phyloP scores from a whole-genome alignment of 192 early-diverging fungal genomes.

The Coemansia sp. region DNA sequence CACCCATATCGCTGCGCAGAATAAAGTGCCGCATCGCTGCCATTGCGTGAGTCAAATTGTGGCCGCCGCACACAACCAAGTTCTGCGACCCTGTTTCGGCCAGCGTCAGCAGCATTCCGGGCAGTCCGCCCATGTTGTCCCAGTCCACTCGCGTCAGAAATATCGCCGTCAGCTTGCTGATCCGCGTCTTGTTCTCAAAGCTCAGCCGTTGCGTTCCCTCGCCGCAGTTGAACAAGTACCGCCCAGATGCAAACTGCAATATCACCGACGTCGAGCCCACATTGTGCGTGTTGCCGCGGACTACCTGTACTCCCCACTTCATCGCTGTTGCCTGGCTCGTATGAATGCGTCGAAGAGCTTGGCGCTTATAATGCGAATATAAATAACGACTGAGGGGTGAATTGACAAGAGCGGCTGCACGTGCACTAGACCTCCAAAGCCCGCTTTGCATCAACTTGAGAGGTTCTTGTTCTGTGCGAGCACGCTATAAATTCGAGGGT shows the following conservation, averaged over 20 bases:
- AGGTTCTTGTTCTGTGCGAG: background rate
- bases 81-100: slow-evolving; percentile 69
- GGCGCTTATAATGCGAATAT: background rate
- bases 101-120: slow-evolving; percentile 90
- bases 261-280: slow-evolving; percentile 64
- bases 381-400: background rate
- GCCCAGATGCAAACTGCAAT: slow-evolving; percentile 69
- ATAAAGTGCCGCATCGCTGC: slow-evolving; percentile 80
- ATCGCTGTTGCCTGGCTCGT: slow-evolving; percentile 37
- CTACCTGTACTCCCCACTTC: slow-evolving; percentile 62
- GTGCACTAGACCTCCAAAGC: slow-evolving; percentile 1
- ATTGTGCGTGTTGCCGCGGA: slow-evolving; percentile 59
- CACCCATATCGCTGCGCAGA: slow-evolving; percentile 58
- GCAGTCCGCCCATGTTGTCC: slow-evolving; percentile 85
- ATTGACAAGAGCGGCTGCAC: background rate
- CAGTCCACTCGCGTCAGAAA: slow-evolving; percentile 84
- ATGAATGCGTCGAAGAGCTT: slow-evolving; percentile 17
- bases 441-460: slow-evolving; percentile 10
- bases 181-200: slow-evolving; percentile 70
- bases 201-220: slow-evolving; percentile 89
- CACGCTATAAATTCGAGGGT: too few species aligned
- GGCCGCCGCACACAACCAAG: slow-evolving; percentile 69
- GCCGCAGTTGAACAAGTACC: slow-evolving; percentile 92
- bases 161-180: slow-evolving; percentile 72
- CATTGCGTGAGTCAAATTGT: slow-evolving; percentile 79